Evolutionary conservation across 441 rosid species (phyloP), one percentile per base, ranked within the genome.

Genomic region (Aleurites moluccanus): DNA sequence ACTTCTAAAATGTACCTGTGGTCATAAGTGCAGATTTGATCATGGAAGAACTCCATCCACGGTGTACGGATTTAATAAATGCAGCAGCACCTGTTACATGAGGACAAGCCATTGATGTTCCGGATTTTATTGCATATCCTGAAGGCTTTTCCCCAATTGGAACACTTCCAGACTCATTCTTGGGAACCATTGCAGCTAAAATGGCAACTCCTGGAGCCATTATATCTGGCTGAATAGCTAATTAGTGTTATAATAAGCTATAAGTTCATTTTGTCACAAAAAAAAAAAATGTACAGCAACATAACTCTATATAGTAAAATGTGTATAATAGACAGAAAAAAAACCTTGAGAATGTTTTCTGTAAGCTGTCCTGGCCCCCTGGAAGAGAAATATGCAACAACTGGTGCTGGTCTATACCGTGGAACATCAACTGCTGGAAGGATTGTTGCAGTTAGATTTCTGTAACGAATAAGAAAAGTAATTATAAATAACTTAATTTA

Each of bases 31-130:
- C 92, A 6, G 98, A 93, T 82, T 81, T 91, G 83, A 93, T 88
- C 85, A 86, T 83, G 67, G 98, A 91, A 78, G 88, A 64, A 74
- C 79, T 86, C 97, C 96, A 92, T 52, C 75, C 53, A 30, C 59
- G 83, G 60, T 76, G 89, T 35, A 86, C 78, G 10, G 97, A 90
- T 78, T 80, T 91, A 8, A 93, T 55, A 49, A 83, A 82, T 1
- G 95, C 95, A 10, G 91, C 92, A 1, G 88, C 93, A 11, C 97
- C 98, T 1, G 92, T 71, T 8, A 91, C 91, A 78, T 93, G 98
- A 73, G 98, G 96, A 80, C 96, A 91, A 53, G 98, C 91, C 96
- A 90, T 90, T 27, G 98, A 92, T 18, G 97, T 91, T 67, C 98
- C 97, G 0, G 98, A 93, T 72, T 38, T 79, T 59, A 85, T 61